Percentiles rank a stretch among this genome's conserved stretches.
phyloP scores from a whole-genome alignment of 371 early-diverging fungal genomes.

The Nematocida displodere region DNA sequence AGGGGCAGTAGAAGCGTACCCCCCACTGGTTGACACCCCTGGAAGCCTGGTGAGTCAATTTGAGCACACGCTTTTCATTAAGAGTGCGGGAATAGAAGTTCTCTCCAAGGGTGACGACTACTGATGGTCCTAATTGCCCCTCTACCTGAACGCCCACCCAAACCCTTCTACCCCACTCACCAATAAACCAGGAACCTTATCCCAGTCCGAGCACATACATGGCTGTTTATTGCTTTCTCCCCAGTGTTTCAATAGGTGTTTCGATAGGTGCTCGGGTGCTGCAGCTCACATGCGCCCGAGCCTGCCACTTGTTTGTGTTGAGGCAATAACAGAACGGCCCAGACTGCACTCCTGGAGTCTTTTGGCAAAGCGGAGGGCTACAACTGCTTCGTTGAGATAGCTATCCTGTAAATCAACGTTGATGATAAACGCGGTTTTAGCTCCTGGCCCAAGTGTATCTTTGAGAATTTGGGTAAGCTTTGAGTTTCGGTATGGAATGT shows the following conservation, averaged over 20 bases:
- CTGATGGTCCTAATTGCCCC: slow-evolving; percentile 57
- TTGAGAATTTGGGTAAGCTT: slow-evolving; percentile 86
- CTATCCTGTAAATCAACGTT: slow-evolving; percentile 68
- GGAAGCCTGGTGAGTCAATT: slow-evolving; percentile 91
- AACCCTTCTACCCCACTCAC: too few species aligned
- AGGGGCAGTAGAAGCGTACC: slow-evolving; percentile 79
- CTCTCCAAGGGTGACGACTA: slow-evolving; percentile 73
- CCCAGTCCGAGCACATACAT: too few species aligned
- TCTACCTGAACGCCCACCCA: too few species aligned
- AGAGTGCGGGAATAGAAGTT: slow-evolving; percentile 80
- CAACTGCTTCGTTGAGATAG: slow-evolving; percentile 18
- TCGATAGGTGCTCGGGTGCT: too few species aligned
- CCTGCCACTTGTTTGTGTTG: too few species aligned
- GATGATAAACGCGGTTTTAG: slow-evolving; percentile 94
- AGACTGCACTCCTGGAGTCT: slow-evolving; percentile 33
- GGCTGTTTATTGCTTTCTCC: too few species aligned
- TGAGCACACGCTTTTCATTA: slow-evolving; percentile 91
- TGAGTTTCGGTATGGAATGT: slow-evolving; percentile 90
- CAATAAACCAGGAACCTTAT: too few species aligned
- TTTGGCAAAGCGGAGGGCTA: slow-evolving; percentile 10
- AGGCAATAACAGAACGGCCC: too few species aligned
- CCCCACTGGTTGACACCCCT: slow-evolving; percentile 81
- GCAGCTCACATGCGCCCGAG: too few species aligned
- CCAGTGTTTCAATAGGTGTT: too few species aligned
- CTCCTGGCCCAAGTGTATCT: slow-evolving; percentile 76